These are phyloP conservation scores for Noccaea bulbosa DNA, from an alignment of 345 rosid genomes.

Conservation along the genomic window DNA sequence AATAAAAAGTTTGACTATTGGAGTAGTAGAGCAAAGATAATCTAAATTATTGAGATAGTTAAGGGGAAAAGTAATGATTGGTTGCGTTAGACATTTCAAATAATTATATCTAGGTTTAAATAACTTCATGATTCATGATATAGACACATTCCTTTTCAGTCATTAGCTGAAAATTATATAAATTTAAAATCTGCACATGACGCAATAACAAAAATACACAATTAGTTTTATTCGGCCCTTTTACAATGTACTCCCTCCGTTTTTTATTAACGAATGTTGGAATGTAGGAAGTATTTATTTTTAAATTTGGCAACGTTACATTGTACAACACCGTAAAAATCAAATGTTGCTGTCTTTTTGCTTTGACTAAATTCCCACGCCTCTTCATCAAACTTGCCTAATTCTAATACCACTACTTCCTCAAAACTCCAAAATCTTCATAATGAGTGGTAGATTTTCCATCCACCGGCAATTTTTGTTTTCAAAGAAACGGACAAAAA, in stretches of 20 bases:
- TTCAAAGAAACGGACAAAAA: neutral
- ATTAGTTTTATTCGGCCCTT: no score
- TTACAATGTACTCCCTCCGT: no score
- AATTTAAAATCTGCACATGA: neutral
- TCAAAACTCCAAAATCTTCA: neutral
- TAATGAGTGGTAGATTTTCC: constrained; percentile 18
- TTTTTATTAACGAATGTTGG: no score
- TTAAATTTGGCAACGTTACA: no score
- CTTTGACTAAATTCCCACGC: constrained; percentile 2
- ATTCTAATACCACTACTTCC: neutral
- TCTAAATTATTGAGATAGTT: constrained; percentile 30
- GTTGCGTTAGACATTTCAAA: constrained; percentile 16
- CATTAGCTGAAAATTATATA: neutral
- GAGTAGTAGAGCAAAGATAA: constrained; percentile 19
- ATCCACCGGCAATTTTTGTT: constrained; percentile 7
- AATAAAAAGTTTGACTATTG: constrained; percentile 5
- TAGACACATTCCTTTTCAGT: constrained; percentile 1
- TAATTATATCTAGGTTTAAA: neutral
- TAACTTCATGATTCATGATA: constrained; percentile 23
- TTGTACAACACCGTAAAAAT: neutral
- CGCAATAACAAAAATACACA: neutral
- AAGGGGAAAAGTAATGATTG: constrained; percentile 29
- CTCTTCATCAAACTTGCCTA: neutral
- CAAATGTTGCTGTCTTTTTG: neutral
- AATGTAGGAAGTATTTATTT: no score